phyloP scores from a whole-genome alignment of 805 yeast species.

The Vanderwaltozyma yarrowii region DNA sequence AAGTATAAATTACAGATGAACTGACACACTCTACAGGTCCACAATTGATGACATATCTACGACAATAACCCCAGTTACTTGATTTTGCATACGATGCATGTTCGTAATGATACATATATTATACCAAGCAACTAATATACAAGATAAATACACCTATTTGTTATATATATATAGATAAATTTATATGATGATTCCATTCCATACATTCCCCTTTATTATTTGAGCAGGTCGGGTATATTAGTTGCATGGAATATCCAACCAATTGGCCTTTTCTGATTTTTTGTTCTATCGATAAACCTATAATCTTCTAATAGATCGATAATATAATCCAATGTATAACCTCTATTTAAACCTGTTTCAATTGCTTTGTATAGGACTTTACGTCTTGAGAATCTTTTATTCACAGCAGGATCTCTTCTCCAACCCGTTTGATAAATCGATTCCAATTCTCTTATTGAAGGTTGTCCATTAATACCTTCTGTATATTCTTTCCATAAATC shows the following conservation, averaged over 20 bases:
- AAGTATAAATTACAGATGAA: too few species aligned
- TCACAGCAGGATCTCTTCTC: constrained; percentile 46
- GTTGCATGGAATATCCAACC: constrained; percentile 37
- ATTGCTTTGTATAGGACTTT: constrained; percentile 47
- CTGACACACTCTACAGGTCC: too few species aligned
- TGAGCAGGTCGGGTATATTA: constrained; percentile 23
- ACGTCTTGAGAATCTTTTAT: constrained; percentile 43
- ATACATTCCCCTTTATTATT: constrained; percentile 2
- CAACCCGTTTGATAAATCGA: constrained; percentile 41
- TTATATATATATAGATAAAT: too few species aligned
- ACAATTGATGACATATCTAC: too few species aligned
- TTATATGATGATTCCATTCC: too few species aligned
- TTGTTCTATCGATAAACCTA: constrained; percentile 34
- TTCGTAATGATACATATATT: too few species aligned
- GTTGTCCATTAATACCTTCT: constrained; percentile 41
- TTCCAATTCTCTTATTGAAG: constrained; percentile 42
- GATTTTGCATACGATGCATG: too few species aligned
- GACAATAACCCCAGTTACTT: too few species aligned
- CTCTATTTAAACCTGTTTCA: constrained; percentile 38
- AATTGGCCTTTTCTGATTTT: constrained; percentile 34
- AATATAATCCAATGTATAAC: constrained; percentile 34
- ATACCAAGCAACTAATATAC: too few species aligned
- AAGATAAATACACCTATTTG: too few species aligned
- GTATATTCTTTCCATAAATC: constrained; percentile 52
- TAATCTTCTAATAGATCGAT: constrained; percentile 38